Percentiles rank a stretch among this genome's conserved stretches.
Conservation (phyloP, 1,284 basidiomycete species). For the Cryptococcus sp. region DNA sequence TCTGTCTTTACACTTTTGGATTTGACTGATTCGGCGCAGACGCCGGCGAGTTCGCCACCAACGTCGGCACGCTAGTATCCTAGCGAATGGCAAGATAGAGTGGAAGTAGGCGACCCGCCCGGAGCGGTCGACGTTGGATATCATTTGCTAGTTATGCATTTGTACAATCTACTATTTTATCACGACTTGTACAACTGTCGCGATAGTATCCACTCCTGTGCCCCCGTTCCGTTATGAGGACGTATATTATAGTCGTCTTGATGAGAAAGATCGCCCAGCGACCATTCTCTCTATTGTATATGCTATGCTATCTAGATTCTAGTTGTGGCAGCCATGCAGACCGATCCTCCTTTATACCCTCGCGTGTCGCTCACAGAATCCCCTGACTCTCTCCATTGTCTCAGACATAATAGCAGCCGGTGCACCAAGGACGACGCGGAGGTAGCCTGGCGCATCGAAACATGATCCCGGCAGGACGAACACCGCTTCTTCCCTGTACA, state of each 20-base stretch:
- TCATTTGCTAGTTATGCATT: neutral
- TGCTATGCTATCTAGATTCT: neutral
- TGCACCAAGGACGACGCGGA: conserved; percentile 48
- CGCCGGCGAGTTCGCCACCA: conserved; percentile 5
- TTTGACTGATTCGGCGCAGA: neutral
- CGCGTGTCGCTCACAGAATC: conserved; percentile 35
- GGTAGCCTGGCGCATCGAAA: conserved; percentile 46
- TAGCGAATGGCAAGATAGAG: neutral
- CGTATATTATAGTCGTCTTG: too few relatives aligned
- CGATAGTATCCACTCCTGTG: too few relatives aligned
- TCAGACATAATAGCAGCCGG: conserved; percentile 44
- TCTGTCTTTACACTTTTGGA: neutral
- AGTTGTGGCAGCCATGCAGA: neutral
- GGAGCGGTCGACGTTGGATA: neutral
- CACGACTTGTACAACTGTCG: too few relatives aligned
- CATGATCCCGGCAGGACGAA: conserved; percentile 48
- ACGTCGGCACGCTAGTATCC: conserved; percentile 1
- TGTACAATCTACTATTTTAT: neutral
- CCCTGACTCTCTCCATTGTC: conserved; percentile 40
- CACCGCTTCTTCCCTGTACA: conserved; percentile 47
- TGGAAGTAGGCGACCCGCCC: neutral
- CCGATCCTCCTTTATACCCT: neutral
- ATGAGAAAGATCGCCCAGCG: too few relatives aligned
- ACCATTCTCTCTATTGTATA: neutral
- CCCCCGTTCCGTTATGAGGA: too few relatives aligned